Conservation (phyloP, 164 flowering plant genomes). For the Magnolia sinica region DNA sequence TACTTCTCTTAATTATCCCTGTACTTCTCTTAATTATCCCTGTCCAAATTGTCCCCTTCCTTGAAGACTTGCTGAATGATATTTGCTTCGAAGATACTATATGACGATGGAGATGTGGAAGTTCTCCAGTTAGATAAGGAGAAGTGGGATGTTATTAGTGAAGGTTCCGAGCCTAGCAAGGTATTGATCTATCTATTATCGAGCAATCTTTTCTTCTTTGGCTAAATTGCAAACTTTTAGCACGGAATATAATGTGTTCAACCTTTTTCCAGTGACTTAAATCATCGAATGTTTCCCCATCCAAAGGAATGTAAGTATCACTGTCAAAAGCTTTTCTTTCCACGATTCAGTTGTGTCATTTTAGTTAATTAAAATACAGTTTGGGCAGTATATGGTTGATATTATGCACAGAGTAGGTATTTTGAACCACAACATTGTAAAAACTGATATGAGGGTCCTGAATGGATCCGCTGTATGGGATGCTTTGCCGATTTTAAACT, state of each 20-base stretch:
- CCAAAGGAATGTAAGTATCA: too few species aligned
- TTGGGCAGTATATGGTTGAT: background rate
- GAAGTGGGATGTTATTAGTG: slow-evolving; percentile 72
- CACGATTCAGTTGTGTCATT: too few species aligned
- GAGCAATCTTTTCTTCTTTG: too few species aligned
- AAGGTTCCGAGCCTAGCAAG: slow-evolving; percentile 40
- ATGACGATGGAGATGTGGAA: slow-evolving; percentile 95
- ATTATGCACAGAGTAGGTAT: background rate
- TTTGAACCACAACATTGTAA: background rate
- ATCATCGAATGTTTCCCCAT: too few species aligned
- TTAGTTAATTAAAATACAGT: background rate
- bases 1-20: background rate
- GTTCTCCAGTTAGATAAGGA: slow-evolving; percentile 72
- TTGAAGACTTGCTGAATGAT: background rate
- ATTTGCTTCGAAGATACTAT: slow-evolving; percentile 44
- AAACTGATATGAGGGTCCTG: background rate
- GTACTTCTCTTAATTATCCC: background rate
- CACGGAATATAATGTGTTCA: too few species aligned
- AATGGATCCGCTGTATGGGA: background rate
- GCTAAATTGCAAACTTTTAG: too few species aligned
- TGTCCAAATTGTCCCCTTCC: background rate
- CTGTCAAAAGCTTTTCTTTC: too few species aligned
- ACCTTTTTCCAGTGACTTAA: too few species aligned
- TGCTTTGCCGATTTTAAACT: background rate
- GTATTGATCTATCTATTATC: too few species aligned